phyloP scores from a whole-genome alignment of 1,139 yeast genomes.

The Pichia sp. region DNA sequence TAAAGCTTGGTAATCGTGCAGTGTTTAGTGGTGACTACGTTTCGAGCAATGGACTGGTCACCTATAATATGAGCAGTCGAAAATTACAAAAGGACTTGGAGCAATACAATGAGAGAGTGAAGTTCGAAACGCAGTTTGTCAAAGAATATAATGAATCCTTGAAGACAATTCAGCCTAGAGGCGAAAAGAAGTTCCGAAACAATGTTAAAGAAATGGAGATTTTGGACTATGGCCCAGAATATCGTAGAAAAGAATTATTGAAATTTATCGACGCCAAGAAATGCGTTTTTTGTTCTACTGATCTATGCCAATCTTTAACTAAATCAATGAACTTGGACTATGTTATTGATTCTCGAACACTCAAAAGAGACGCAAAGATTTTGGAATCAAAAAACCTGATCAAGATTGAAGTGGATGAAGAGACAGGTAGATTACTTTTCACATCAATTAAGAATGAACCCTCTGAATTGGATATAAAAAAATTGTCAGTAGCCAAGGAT shows the following conservation, averaged over 20 bases:
- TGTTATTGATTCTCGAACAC: slow-evolving; percentile 39
- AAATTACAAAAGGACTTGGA: background rate
- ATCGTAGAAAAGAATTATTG: slow-evolving; percentile 31
- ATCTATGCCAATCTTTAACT: slow-evolving; percentile 32
- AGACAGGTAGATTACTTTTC: slow-evolving; percentile 7
- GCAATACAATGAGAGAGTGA: background rate
- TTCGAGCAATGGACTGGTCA: slow-evolving; percentile 3
- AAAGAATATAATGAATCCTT: background rate
- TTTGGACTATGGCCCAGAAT: slow-evolving; percentile 23
- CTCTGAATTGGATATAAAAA: slow-evolving; percentile 8
- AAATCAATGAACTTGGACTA: slow-evolving; percentile 30
- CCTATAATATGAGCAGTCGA: background rate
- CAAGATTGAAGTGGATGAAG: slow-evolving; percentile 1
- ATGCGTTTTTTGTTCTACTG: slow-evolving; percentile 35
- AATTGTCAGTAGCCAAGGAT: too few species aligned
- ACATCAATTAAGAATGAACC: slow-evolving; percentile 15
- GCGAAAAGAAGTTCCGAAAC: background rate
- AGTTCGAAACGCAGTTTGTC: background rate
- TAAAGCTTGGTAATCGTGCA: background rate
- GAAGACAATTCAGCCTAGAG: background rate
- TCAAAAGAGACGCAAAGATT: slow-evolving; percentile 34
- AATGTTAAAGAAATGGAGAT: background rate
- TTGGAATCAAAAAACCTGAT: slow-evolving; percentile 22
- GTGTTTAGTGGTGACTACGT: background rate
- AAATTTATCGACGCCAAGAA: slow-evolving; percentile 33